Evolutionary conservation across 2,329 filamentous ascomycete genomes (phyloP).

Genomic region (Colletotrichum tropicicola): DNA sequence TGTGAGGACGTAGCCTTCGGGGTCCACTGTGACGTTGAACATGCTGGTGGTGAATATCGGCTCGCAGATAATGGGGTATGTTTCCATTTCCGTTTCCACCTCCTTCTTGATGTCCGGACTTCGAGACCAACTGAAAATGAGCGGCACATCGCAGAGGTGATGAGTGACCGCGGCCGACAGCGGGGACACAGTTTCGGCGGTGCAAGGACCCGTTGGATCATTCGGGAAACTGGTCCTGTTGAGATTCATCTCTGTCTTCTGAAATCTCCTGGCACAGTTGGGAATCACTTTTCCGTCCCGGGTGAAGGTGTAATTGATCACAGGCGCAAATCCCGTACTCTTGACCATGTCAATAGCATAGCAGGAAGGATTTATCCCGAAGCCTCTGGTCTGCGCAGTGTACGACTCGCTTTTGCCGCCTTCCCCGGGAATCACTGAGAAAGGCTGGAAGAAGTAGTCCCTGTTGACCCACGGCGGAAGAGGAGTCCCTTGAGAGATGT

Average conservation of each 20-base stretch:
- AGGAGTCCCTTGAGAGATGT: conserved; percentile 49
- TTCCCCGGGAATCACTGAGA: conserved; percentile 31
- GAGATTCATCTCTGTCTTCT: neutral
- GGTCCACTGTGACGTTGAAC: conserved; percentile 44
- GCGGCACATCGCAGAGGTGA: conserved; percentile 21
- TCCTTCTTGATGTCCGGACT: conserved; percentile 18
- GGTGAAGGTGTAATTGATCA: neutral
- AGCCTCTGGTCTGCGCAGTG: conserved; percentile 37
- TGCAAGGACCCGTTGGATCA: too few species aligned
- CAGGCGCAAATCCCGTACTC: neutral
- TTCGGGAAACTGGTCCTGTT: neutral
- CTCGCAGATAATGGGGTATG: conserved; percentile 34
- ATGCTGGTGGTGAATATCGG: conserved; percentile 41
- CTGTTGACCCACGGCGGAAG: conserved; percentile 60
- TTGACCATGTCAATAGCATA: neutral
- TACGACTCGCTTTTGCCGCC: neutral
- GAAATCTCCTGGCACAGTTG: neutral
- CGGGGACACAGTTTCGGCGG: too few species aligned
- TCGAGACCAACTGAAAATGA: conserved; percentile 37
- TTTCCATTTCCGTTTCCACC: conserved; percentile 23
- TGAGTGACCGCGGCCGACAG: too few species aligned
- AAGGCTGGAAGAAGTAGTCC: conserved; percentile 56
- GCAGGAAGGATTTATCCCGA: conserved; percentile 32
- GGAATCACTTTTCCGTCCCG: neutral
- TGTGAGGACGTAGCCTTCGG: conserved; percentile 33